These are phyloP conservation scores for Saksenaea vasiformis DNA, from an alignment of 371 early-diverging fungal genomes.

Conservation along the genomic window DNA sequence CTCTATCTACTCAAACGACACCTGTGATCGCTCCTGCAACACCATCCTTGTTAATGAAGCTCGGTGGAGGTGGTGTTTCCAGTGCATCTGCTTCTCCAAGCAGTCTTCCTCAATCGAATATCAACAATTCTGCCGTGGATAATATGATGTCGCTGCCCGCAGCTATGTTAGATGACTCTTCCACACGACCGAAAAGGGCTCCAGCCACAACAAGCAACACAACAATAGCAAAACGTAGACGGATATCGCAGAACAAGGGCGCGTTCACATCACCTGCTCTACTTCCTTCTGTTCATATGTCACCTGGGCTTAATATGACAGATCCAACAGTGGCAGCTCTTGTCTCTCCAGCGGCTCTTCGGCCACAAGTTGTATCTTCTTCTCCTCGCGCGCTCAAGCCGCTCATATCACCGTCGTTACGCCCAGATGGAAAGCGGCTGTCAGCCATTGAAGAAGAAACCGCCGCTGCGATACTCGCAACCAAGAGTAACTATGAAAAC, in stretches of 20 bases:
- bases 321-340: constrained; percentile 28
- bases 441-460: constrained; percentile 49
- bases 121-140: constrained; percentile 25
- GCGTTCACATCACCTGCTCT: constrained; percentile 29
- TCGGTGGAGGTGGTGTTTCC: constrained; percentile 44
- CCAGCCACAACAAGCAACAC: constrained; percentile 1
- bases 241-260: constrained; percentile 12
- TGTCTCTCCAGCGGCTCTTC: constrained; percentile 41
- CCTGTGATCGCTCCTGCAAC: constrained; percentile 54
- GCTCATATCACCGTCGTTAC: constrained; percentile 54
- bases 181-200: constrained; percentile 28
- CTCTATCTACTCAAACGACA: not conserved
- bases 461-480: constrained; percentile 58
- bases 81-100: constrained; percentile 16
- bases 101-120: not conserved
- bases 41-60: constrained; percentile 66
- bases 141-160: constrained; percentile 41
- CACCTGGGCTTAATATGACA: constrained; percentile 14
- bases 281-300: constrained; percentile 18
- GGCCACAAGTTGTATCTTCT: constrained; percentile 21
- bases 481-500: constrained; percentile 86
- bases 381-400: constrained; percentile 51
- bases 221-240: not conserved
- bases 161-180: constrained; percentile 32
- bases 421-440: constrained; percentile 42